Evolutionary conservation across 371 early-diverging fungal genomes (phyloP), one percentile per base, ranked within the genome.

Genomic region (Gilbertella persicaria): DNA sequence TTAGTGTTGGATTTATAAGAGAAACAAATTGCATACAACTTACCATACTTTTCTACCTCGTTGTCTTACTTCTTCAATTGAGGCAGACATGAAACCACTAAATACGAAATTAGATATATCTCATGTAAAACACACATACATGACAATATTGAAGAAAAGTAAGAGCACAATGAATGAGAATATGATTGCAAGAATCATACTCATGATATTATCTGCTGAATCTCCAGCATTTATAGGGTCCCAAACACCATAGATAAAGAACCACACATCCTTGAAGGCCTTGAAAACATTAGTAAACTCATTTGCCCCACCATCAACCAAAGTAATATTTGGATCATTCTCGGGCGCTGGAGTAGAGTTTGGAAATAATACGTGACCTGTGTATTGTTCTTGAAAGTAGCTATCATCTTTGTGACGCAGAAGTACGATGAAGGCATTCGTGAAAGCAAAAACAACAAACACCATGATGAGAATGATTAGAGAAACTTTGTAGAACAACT

Each of bases 21-120:
- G 10, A 10, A n/a, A 5, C 25, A 26, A 9, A 53, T n/a, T n/a
- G n/a, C n/a, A n/a, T n/a, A n/a, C n/a, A n/a, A 24, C 45, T 45
- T 45, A 53, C 58, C 51, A 58, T 12, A 26, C 53, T 46, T 46
- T 45, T 16, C 51, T 52, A 23, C 58, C 58, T 9, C 20, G 45
- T 12, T 33, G 20, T 24, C 23, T 40, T 10, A 52, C 47, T 14
- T 51, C 53, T 35, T 52, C 58, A 20, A 52, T 40, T 10, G 45
- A 51, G 21, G 46, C 46, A 13, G 58, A 58, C 58, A 58, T 58
- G 7, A 52, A 33, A 4, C 46, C 58, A 35, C 58, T 58, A 36
- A 21, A 28, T 19, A 25, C n/a, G 13, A 16, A 9, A 33, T 23
- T 23, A 42, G 16, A 29, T 30, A 25, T 4, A 23, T 24, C 29